phyloP scores from a whole-genome alignment of 176 grass and related monocot genomes.

The Triticum monococcum region DNA sequence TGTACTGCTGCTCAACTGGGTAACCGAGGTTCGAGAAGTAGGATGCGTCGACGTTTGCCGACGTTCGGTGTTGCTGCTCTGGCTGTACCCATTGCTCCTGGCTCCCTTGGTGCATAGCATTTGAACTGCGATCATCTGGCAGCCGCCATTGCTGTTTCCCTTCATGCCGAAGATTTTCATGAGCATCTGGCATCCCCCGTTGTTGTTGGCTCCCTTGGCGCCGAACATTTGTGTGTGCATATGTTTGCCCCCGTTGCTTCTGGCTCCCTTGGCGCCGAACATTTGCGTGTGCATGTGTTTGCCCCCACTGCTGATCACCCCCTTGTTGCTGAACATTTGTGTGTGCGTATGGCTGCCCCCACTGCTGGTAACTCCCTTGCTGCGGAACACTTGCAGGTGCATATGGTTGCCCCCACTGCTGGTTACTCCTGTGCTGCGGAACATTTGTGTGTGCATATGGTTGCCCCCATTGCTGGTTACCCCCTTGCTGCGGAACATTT shows the following conservation, averaged over 20 bases:
- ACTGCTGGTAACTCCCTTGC: neutral
- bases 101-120: neutral
- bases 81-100: neutral
- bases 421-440: neutral
- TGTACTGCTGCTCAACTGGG: neutral
- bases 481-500: neutral
- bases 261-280: neutral
- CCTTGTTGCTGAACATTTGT: neutral
- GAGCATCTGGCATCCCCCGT: neutral
- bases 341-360: neutral
- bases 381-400: neutral
- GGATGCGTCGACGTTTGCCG: neutral
- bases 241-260: neutral
- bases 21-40: slow-evolving; percentile 6
- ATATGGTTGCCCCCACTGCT: neutral
- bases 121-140: neutral
- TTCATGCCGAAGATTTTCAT: neutral
- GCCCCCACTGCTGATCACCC: neutral
- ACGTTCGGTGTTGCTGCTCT: neutral
- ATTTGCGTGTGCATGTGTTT: neutral
- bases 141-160: neutral
- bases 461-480: neutral
- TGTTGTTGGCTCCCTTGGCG: neutral
- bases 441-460: neutral
- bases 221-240: neutral